Evolutionary conservation across 768 basidiomycete species (phyloP), one percentile per base, ranked within the genome.

Genomic region (Strobilomyces echinocephalus): DNA sequence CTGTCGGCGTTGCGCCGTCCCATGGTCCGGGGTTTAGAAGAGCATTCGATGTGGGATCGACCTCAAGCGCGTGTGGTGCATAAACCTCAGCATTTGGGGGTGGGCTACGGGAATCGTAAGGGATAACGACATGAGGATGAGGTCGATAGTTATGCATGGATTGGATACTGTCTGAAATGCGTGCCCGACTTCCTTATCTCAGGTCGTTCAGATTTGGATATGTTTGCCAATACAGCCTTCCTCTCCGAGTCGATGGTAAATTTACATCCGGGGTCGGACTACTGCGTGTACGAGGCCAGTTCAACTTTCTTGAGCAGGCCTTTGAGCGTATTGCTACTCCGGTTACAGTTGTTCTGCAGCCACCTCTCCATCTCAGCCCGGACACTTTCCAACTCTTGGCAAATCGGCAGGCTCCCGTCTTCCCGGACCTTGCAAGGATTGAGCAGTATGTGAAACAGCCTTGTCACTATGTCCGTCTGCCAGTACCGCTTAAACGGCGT

Each of bases 401-500:
- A 80, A 34, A 97, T 74, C 0, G 95, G 95, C 40, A 97, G 67
- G 15, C 74, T 66, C 16, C 80, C 79, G 49, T 82, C 81, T 12
- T 75, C 64, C 14, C 79, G 76, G 16, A 82, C 79, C n/a, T 75
- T 60, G 35, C 75, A 72, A 1, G 97, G 88, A 69, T 98, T 98
- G 53, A 99, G 82, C 51, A 97, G 72, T 28, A 87, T 58, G 61
- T 95, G 88, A 67, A 99, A 97, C 41, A 97, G 63, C 49, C 79
- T 71, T 33, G 74, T 86, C 92, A 97, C 95, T 21, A 95, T 70
- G 21, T 90, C 87, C 42, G 76, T 80, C 70, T 98, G 94, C 92
- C 97, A 97, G 69, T 99, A 99, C 54, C 97, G 79, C 66, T 93
- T 93, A 63, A 95, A 78, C n/a, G 87, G 81, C 28, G 85, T 83